These are phyloP conservation scores for Globisporangium carolinianum DNA, from an alignment of 352 stramenopile genomes.

Conservation along the genomic window DNA sequence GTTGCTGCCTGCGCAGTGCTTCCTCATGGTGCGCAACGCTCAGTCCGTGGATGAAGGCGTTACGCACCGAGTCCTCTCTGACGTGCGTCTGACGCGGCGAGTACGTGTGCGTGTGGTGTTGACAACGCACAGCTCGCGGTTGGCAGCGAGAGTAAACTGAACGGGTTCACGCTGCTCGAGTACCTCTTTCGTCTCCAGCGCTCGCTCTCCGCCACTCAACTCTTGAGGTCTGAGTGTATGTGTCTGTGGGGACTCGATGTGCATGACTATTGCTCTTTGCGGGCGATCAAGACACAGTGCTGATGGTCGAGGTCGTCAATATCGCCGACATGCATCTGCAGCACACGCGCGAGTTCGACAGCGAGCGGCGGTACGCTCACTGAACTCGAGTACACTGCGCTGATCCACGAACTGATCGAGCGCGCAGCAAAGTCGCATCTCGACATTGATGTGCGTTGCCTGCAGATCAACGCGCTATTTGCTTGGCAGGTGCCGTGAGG, in stretches of 20 bases:
- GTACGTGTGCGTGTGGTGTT: too few species aligned
- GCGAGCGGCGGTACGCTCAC: slow-evolving; percentile 11
- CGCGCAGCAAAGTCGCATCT: slow-evolving; percentile 14
- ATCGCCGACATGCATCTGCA: background rate
- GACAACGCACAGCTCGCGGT: slow-evolving; percentile 24
- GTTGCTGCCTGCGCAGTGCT: slow-evolving; percentile 27
- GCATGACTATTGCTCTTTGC: too few species aligned
- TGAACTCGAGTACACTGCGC: slow-evolving; percentile 19
- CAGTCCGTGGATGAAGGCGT: background rate
- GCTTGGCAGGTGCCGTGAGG: too few species aligned
- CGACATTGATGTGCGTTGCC: slow-evolving; percentile 16
- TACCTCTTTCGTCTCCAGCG: slow-evolving; percentile 39
- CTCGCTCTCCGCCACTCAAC: slow-evolving; percentile 17
- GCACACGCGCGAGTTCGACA: slow-evolving; percentile 2
- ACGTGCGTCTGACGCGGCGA: too few species aligned
- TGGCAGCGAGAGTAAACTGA: slow-evolving; percentile 26
- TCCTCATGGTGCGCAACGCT: slow-evolving; percentile 31
- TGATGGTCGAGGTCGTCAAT: slow-evolving; percentile 1
- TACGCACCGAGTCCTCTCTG: too few species aligned
- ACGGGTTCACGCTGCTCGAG: slow-evolving; percentile 35
- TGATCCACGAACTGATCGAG: slow-evolving; percentile 25
- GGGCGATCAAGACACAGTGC: background rate
- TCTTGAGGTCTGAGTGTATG: slow-evolving; percentile 3
- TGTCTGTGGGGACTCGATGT: too few species aligned
- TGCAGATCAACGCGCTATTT: too few species aligned